phyloP scores from a whole-genome alignment of 805 yeast species.

The Myxozyma vanderwaltii region DNA sequence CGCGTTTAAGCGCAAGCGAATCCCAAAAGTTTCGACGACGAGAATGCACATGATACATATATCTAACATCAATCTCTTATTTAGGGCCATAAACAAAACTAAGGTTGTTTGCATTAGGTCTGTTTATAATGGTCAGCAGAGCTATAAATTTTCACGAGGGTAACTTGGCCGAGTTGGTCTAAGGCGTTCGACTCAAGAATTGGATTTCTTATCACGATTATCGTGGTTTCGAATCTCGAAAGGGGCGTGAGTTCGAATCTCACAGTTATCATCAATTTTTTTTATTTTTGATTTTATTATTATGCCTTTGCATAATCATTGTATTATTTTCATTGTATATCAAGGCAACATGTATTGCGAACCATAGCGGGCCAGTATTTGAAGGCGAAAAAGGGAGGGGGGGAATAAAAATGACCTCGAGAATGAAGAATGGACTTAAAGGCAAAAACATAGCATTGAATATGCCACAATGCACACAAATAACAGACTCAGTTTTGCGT shows the following conservation, averaged over 20 bases:
- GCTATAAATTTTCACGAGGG: constrained; percentile 5
- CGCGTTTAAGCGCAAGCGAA: constrained; percentile 5
- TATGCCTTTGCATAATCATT: too few species aligned
- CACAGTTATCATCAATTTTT: constrained; percentile 31
- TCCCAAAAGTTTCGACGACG: too few species aligned
- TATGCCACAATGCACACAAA: neutral
- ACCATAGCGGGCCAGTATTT: too few species aligned
- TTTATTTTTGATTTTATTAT: neutral
- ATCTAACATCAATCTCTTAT: too few species aligned
- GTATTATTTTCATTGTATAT: too few species aligned
- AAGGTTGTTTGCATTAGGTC: neutral
- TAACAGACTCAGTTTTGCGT: neutral
- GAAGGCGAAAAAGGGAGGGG: too few species aligned
- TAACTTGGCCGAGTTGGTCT: constrained; percentile 36
- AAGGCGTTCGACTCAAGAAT: constrained; percentile 36
- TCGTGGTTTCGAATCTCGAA: constrained; percentile 36
- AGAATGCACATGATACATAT: too few species aligned
- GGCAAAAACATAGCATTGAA: neutral
- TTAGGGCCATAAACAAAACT: too few species aligned
- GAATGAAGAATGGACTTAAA: too few species aligned
- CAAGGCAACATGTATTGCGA: too few species aligned
- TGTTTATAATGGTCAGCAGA: neutral
- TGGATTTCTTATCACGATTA: constrained; percentile 24
- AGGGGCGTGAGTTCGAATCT: constrained; percentile 36
- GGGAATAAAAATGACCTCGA: too few species aligned